These are phyloP conservation scores for Flagelloscypha sp. DNA, from an alignment of 768 basidiomycete genomes.

Conservation along the genomic window DNA sequence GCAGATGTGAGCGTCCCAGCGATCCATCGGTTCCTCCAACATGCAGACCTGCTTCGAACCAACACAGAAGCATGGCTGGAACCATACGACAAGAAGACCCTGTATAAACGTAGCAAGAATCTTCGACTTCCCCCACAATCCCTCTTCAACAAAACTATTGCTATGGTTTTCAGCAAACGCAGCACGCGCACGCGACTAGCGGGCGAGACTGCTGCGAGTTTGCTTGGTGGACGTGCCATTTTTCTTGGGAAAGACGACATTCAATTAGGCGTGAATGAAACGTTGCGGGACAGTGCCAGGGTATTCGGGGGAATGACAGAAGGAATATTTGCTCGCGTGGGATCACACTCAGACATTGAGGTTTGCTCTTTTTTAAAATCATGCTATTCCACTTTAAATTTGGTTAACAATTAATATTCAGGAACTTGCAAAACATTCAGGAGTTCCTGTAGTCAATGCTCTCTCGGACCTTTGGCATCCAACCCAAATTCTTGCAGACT, in stretches of 20 bases:
- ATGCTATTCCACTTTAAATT: conserved; percentile 1
- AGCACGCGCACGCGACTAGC: conserved; percentile 88
- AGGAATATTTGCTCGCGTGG: conserved; percentile 95
- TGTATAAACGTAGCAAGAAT: conserved; percentile 22
- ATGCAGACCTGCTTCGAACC: conserved; percentile 59
- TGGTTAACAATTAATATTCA: conserved; percentile 20
- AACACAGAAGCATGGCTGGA: conserved; percentile 58
- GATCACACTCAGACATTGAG: conserved; percentile 88
- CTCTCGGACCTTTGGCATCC: conserved; percentile 96
- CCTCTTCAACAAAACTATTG: conserved; percentile 76
- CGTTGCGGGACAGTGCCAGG: conserved; percentile 69
- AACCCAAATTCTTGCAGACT: conserved; percentile 88
- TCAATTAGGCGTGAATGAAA: conserved; percentile 95
- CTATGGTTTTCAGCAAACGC: conserved; percentile 87
- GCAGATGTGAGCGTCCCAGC: conserved; percentile 79
- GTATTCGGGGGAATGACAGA: conserved; percentile 94
- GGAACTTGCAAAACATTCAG: conserved; percentile 86
- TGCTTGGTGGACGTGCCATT: conserved; percentile 83
- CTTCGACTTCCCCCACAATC: conserved; percentile 64
- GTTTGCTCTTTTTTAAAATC: conserved; percentile 32
- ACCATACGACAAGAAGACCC: conserved; percentile 30
- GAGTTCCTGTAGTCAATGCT: conserved; percentile 93
- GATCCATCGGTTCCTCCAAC: conserved; percentile 55
- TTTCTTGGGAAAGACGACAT: conserved; percentile 89
- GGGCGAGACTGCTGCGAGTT: conserved; percentile 69